Evolutionary conservation across 78 protist species (phyloP).

Genomic region (Dictyostelium purpureum): DNA sequence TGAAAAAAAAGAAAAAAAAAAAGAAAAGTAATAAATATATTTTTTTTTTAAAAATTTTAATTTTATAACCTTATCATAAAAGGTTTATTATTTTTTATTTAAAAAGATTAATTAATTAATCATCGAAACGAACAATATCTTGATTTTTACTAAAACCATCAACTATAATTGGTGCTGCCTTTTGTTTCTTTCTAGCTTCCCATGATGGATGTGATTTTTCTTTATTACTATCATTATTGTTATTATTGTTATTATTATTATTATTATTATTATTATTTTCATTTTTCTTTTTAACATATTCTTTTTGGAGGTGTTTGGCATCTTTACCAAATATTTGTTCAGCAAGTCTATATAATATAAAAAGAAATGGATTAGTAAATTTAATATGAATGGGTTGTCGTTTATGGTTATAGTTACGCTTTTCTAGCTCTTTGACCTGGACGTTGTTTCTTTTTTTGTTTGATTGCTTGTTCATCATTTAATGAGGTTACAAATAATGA

Average conservation of each 20-base stretch:
- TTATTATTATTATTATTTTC: neutral
- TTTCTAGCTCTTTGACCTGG: slow-evolving; percentile 19
- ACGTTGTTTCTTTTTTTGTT: slow-evolving; percentile 16
- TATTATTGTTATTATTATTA: neutral
- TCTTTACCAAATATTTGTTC: slow-evolving; percentile 9
- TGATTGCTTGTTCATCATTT: neutral
- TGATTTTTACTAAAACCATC: neutral
- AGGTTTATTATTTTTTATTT: too few species aligned
- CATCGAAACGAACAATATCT: slow-evolving; percentile 3
- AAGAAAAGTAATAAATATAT: neutral
- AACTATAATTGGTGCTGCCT: neutral
- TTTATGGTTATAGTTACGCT: too few species aligned
- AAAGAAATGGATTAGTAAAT: too few species aligned
- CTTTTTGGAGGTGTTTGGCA: neutral
- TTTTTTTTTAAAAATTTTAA: neutral
- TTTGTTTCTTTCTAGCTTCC: slow-evolving; percentile 26
- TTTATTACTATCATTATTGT: neutral
- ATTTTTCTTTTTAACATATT: neutral
- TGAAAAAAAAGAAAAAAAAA: neutral
- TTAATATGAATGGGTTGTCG: too few species aligned
- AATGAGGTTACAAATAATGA: slow-evolving; percentile 6
- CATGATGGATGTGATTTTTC: slow-evolving; percentile 43
- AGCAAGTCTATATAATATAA: neutral
- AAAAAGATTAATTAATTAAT: neutral
- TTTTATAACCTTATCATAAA: too few species aligned